Base-by-base conservation (phyloP, 192 early-diverging fungal genomes). In the Spinellus fusiger region DNA sequence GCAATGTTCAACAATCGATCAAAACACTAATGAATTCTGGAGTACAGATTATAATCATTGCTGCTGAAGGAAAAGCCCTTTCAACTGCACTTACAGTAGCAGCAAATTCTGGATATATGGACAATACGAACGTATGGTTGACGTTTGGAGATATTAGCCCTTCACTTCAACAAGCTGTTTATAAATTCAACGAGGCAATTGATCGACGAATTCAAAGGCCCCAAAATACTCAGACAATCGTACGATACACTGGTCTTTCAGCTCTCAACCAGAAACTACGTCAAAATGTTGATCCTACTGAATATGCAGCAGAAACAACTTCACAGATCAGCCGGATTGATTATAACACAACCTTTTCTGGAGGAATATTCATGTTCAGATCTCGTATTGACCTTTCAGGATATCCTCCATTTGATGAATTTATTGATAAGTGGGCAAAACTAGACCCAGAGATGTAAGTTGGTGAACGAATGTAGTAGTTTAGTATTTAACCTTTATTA, bases 331-430 rank as follows among this genome's bases (percentile, higher is more conserved):
- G 35, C 26, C 62, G 57, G n/a, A 71, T 71, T 32, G 63, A 80
- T 18, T 69, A 69, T 25, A 77, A 77, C 38, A 46, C 5, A 10
- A 59, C 64, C 2, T 72, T 66, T 49, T 35, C 60, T 34, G 65
- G 65, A 8, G 78, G 78, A 16, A 55, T 80, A 4, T 77, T 80
- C 56, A 70, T 69, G 48, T 77, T 80, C 48, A 64, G 73, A 25
- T 65, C 61, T 20, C 51, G 68, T 27, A 65, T 72, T 23, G 62
- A 65, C 26, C 49, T 80, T 8, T 40, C 69, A 28, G 78, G 78
- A 6, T 80, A 77, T 51, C 55, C 72, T 15, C 75, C 75, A 0
- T 80, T 74, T 56, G 78, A 80, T 32, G 27, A 62, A 6, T 80
- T 77, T 55, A 33, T 80, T 28, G 68, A 80, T 37, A 74, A 62